A percentile compares a stretch with the other conserved stretches of the same genome.
Evolutionary conservation across 257 asterid species (phyloP).

Genomic region (Nyctanthes arbortristis): DNA sequence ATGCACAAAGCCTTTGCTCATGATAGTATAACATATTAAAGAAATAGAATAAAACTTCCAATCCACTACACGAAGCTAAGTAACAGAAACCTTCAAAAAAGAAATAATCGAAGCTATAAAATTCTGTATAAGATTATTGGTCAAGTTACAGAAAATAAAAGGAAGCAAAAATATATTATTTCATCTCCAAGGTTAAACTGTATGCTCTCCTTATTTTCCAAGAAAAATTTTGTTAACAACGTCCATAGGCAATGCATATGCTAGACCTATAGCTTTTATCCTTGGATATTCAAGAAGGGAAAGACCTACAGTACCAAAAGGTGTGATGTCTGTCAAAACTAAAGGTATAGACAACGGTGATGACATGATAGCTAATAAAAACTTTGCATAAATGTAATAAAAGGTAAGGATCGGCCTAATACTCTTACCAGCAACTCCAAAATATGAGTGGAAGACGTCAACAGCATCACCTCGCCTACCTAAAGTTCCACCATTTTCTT

Average conservation of each 20-base stretch:
- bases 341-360: neutral
- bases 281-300: slow-evolving; percentile 85
- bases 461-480: slow-evolving; percentile 95
- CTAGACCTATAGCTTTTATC: slow-evolving; percentile 75
- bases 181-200: neutral
- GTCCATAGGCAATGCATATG: slow-evolving; percentile 79
- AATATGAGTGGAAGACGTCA: slow-evolving; percentile 86
- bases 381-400: too few relatives aligned
- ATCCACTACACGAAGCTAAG: too few relatives aligned
- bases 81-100: neutral
- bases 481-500: slow-evolving; percentile 91
- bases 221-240: slow-evolving; percentile 59
- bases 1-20: too few relatives aligned
- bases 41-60: too few relatives aligned
- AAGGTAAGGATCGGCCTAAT: too few relatives aligned
- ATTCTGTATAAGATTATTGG: neutral
- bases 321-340: neutral
- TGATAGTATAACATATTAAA: too few relatives aligned
- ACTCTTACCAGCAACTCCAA: slow-evolving; percentile 82
- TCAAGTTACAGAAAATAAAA: neutral
- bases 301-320: slow-evolving; percentile 51
- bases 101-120: neutral
- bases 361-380: too few relatives aligned
- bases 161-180: neutral
- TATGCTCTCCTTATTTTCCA: slow-evolving; percentile 27